A percentile compares a stretch with the other conserved stretches of the same genome.
These are phyloP conservation scores for Salvia splendens DNA, from an alignment of 257 asterid genomes.

Conservation along the genomic window DNA sequence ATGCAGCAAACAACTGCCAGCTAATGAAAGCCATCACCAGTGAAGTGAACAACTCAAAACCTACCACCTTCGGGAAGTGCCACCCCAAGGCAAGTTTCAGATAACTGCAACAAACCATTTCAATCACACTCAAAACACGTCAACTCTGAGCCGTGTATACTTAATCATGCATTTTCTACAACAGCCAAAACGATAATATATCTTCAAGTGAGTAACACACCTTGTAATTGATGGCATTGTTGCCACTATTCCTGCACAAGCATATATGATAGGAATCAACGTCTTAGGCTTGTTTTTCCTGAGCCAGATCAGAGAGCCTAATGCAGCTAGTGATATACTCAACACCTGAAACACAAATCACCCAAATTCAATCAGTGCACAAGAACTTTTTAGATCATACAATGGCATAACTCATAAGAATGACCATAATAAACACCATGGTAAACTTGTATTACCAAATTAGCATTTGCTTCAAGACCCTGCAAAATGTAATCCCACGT, in stretches of 20 bases:
- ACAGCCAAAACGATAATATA: neutral
- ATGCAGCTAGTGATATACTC: slow-evolving; percentile 87
- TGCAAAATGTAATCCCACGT: slow-evolving; percentile 97
- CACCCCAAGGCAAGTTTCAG: slow-evolving; percentile 82
- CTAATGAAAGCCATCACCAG: slow-evolving; percentile 87
- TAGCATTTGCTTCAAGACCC: slow-evolving; percentile 97
- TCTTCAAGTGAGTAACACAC: slow-evolving; percentile 33
- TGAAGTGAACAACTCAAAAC: slow-evolving; percentile 82
- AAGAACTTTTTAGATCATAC: neutral
- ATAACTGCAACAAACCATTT: slow-evolving; percentile 55
- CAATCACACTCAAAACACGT: neutral
- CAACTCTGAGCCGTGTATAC: neutral
- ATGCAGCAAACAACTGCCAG: slow-evolving; percentile 87
- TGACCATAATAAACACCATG: slow-evolving; percentile 12
- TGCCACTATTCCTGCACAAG: slow-evolving; percentile 82
- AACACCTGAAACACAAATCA: slow-evolving; percentile 57
- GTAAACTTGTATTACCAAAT: slow-evolving; percentile 57
- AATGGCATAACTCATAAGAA: neutral
- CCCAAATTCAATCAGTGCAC: slow-evolving; percentile 4
- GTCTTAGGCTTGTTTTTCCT: slow-evolving; percentile 94
- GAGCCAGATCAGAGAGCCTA: slow-evolving; percentile 94
- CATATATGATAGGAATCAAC: slow-evolving; percentile 83
- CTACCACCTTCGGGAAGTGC: slow-evolving; percentile 83
- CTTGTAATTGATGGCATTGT: slow-evolving; percentile 96
- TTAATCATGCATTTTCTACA: neutral